These are phyloP conservation scores for Venturiaceae sp. DNA, from an alignment of 2,329 filamentous ascomycete species.

Conservation along the genomic window DNA sequence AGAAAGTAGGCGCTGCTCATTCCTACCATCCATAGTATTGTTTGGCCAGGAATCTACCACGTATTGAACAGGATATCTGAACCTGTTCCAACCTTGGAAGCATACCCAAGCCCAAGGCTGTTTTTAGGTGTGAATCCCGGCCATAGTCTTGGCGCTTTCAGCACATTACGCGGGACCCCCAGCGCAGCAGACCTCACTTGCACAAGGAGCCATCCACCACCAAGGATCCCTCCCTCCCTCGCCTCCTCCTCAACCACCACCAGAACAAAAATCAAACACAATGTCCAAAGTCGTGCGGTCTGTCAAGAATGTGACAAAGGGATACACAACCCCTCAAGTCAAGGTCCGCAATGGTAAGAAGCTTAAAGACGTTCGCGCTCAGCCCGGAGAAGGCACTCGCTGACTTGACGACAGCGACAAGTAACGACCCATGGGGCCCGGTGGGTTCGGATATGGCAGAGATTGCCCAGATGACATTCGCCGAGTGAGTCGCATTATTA, in stretches of 20 bases:
- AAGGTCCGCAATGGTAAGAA: constrained; percentile 21
- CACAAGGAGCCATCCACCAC: background rate
- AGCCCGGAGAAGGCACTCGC: background rate
- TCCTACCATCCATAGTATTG: no score
- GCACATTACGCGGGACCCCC: no score
- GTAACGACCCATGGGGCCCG: constrained; percentile 97
- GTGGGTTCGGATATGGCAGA: constrained; percentile 98
- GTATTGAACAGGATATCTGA: no score
- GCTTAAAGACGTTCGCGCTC: constrained; percentile 1
- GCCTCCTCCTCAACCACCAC: background rate
- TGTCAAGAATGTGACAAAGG: constrained; percentile 99
- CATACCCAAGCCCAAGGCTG: background rate
- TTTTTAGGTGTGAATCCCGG: no score
- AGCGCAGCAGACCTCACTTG: no score
- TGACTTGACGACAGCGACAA: constrained; percentile 60
- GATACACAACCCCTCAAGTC: constrained; percentile 24
- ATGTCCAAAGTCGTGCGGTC: constrained; percentile 98
- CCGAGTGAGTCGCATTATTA: constrained; percentile 57
- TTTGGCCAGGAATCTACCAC: no score
- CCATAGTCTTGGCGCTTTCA: no score
- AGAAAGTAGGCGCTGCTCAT: no score
- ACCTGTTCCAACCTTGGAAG: no score
- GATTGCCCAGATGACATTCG: constrained; percentile 95
- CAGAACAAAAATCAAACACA: constrained; percentile 16
- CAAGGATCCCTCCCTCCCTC: background rate